phyloP scores from a whole-genome alignment of 768 basidiomycete species.

The Trametes meyenii region DNA sequence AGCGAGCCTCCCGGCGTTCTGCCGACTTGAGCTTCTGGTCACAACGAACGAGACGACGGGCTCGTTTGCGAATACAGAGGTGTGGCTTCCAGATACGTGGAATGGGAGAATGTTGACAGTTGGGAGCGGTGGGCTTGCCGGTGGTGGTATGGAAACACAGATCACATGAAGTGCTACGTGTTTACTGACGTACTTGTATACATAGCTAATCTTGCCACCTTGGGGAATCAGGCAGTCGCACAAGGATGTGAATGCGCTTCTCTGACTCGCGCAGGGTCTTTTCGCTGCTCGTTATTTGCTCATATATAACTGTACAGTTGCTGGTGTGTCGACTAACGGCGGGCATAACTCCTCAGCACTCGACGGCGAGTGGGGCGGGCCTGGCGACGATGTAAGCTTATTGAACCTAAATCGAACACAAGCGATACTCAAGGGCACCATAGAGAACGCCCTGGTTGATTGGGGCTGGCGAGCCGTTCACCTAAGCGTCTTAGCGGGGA shows the following conservation, averaged over 20 bases:
- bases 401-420: too few relatives aligned
- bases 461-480: constrained; percentile 32
- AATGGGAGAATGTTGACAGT: constrained; percentile 30
- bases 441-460: constrained; percentile 30
- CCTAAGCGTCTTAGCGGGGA: constrained; percentile 25
- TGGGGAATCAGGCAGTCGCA: constrained; percentile 14
- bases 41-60: constrained; percentile 29
- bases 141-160: constrained; percentile 30
- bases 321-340: constrained; percentile 24
- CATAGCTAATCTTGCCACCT: too few relatives aligned
- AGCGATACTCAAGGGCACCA: too few relatives aligned
- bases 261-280: too few relatives aligned
- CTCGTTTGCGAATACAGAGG: constrained; percentile 27
- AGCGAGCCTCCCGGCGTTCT: constrained; percentile 32
- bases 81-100: constrained; percentile 36
- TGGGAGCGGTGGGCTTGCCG: constrained; percentile 31
- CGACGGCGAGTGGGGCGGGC: constrained; percentile 21
- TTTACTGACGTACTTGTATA: constrained; percentile 8
- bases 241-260: constrained; percentile 27
- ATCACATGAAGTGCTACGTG: background rate
- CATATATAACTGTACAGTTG: constrained; percentile 16
- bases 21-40: constrained; percentile 29
- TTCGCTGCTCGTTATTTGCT: background rate
- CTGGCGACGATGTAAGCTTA: constrained; percentile 18
- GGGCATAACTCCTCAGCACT: constrained; percentile 21